Conservation (phyloP, 2,329 filamentous ascomycete species). For the Talaromyces sp. region DNA sequence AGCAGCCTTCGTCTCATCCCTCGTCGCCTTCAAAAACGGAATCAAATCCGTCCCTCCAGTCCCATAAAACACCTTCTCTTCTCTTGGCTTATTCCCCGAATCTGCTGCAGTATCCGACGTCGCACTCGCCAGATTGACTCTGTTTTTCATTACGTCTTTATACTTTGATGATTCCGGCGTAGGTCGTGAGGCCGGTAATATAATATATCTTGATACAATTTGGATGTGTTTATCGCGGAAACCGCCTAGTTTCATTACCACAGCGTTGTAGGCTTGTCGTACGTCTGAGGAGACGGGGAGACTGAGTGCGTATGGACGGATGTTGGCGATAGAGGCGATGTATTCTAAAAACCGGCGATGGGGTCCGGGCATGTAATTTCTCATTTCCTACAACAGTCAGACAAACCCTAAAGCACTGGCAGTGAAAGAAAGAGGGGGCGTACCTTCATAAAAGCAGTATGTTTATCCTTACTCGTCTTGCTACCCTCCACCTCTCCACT, state of each 20-base stretch:
- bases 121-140: conserved; percentile 47
- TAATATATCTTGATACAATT: conserved; percentile 55
- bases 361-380: conserved; percentile 55
- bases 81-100: conserved; percentile 26
- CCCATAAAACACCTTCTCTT: conserved; percentile 44
- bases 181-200: conserved; percentile 41
- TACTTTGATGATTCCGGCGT: conserved; percentile 15
- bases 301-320: conserved; percentile 46
- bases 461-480: conserved; percentile 23
- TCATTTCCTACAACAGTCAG: conserved; percentile 54
- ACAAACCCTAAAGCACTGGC: too few species aligned
- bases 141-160: conserved; percentile 17
- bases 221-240: conserved; percentile 55
- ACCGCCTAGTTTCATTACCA: conserved; percentile 44
- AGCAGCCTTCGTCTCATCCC: conserved; percentile 51
- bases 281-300: conserved; percentile 36
- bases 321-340: conserved; percentile 46
- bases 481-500: conserved; percentile 34
- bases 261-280: conserved; percentile 47
- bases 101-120: not conserved
- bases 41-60: conserved; percentile 56
- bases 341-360: conserved; percentile 53
- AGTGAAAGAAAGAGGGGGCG: too few species aligned
- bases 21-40: conserved; percentile 53
- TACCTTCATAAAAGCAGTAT: conserved; percentile 34